phyloP scores from a whole-genome alignment of 768 basidiomycete species.

The Mycena haematopus region DNA sequence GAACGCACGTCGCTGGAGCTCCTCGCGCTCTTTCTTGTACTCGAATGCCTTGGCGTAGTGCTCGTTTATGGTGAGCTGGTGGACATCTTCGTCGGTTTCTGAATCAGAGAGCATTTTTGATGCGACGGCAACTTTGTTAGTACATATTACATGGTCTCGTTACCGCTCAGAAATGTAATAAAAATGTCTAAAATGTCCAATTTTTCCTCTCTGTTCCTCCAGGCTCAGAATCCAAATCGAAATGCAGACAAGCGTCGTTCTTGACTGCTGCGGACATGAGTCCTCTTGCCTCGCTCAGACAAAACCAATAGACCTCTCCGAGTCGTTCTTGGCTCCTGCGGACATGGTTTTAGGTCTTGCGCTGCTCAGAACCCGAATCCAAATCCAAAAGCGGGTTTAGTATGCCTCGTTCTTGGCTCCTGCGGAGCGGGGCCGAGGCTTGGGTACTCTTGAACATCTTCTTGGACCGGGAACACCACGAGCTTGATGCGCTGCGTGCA shows the following conservation, averaged over 20 bases:
- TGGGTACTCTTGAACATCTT: not conserved
- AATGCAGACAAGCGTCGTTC: too few species aligned
- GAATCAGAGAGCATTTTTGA: constrained; percentile 53
- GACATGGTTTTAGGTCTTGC: too few species aligned
- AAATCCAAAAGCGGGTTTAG: constrained; percentile 14
- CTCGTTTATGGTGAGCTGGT: constrained; percentile 72
- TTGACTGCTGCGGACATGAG: too few species aligned
- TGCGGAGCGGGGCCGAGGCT: not conserved
- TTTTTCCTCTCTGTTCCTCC: too few species aligned
- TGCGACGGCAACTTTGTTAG: too few species aligned
- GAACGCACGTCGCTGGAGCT: constrained; percentile 74
- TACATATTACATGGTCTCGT: too few species aligned
- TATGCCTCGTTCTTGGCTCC: constrained; percentile 4
- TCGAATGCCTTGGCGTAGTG: constrained; percentile 85
- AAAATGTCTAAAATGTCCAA: too few species aligned
- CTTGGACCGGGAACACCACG: constrained; percentile 28
- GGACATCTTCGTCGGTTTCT: constrained; percentile 48
- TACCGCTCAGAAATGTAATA: too few species aligned
- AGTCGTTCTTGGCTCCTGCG: too few species aligned
- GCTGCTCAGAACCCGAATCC: constrained; percentile 10
- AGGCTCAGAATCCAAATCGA: too few species aligned
- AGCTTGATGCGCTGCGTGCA: constrained; percentile 40
- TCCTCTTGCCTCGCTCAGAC: too few species aligned
- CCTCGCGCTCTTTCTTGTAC: constrained; percentile 84
- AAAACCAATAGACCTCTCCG: too few species aligned